phyloP scores from a whole-genome alignment of 371 early-diverging fungal genomes.

The Mortierella sp. region DNA sequence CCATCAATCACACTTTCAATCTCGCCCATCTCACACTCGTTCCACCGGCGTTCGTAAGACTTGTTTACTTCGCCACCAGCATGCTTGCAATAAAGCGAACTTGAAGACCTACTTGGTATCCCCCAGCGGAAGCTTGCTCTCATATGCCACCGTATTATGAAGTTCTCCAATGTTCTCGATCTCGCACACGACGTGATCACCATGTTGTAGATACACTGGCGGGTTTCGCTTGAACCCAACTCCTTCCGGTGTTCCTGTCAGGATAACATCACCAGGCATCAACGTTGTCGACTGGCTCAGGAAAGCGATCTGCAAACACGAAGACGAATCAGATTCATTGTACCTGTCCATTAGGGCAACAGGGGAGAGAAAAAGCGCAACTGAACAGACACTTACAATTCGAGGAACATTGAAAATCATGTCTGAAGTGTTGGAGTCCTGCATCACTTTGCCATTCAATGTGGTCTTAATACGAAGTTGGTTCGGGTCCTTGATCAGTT shows the following conservation, averaged over 20 bases:
- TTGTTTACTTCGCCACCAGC: too few relatives aligned
- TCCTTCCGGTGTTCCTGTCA: conserved; percentile 72
- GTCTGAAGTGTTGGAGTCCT: conserved; percentile 64
- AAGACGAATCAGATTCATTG: background rate
- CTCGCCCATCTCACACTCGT: too few relatives aligned
- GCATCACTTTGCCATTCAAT: conserved; percentile 62
- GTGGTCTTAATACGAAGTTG: conserved; percentile 56
- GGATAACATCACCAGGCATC: conserved; percentile 66
- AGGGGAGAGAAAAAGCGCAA: too few relatives aligned
- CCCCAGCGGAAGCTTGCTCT: conserved; percentile 22
- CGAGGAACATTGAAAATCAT: conserved; percentile 64
- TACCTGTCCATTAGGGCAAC: too few relatives aligned
- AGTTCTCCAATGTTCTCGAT: conserved; percentile 68
- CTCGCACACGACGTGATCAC: conserved; percentile 60
- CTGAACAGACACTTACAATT: conserved; percentile 45
- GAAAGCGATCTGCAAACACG: conserved; percentile 53
- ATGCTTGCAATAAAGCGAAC: too few relatives aligned
- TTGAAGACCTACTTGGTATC: too few relatives aligned
- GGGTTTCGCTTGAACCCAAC: conserved; percentile 65
- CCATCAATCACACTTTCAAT: too few relatives aligned
- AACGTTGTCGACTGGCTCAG: conserved; percentile 69
- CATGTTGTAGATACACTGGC: conserved; percentile 63
- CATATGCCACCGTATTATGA: conserved; percentile 60
- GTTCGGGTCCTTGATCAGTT: conserved; percentile 61
- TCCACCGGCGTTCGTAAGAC: too few relatives aligned